These are phyloP conservation scores for Withania somnifera DNA, from an alignment of 305 asterid genomes.

Conservation along the genomic window DNA sequence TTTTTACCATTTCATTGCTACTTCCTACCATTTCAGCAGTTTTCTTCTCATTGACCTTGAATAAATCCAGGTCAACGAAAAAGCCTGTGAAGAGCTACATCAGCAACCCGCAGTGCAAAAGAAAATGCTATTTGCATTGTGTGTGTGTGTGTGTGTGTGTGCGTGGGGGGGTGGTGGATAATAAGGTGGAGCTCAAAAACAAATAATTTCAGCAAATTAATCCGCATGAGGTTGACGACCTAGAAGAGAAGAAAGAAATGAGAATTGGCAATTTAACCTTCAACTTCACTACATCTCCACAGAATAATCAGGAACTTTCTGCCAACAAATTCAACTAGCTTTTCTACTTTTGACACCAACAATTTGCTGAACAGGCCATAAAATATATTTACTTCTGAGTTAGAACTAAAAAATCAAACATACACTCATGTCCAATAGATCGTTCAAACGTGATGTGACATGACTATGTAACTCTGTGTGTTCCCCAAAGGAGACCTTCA, in stretches of 20 bases:
- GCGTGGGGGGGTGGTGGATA: background rate
- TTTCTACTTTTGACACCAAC: background rate
- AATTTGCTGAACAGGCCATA: background rate
- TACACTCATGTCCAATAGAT: background rate
- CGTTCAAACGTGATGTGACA: background rate
- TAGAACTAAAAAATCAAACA: background rate
- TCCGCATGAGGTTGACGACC: background rate
- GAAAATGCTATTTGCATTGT: background rate
- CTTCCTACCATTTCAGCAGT: constrained; percentile 29
- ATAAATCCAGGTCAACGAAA: constrained; percentile 78
- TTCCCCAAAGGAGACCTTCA: background rate
- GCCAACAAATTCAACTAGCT: background rate
- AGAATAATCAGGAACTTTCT: background rate
- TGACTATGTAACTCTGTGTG: background rate
- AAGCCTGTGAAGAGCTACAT: constrained; percentile 51
- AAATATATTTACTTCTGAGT: background rate
- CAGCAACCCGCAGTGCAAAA: constrained; percentile 1
- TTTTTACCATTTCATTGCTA: constrained; percentile 19
- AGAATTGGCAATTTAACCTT: background rate
- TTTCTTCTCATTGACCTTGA: constrained; percentile 54
- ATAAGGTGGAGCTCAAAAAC: background rate
- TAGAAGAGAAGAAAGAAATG: background rate
- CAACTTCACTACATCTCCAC: background rate
- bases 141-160: too few relatives aligned
- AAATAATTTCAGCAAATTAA: background rate